Evolutionary conservation across 1,284 basidiomycete species (phyloP).

Genomic region (Naganishia sp.): DNA sequence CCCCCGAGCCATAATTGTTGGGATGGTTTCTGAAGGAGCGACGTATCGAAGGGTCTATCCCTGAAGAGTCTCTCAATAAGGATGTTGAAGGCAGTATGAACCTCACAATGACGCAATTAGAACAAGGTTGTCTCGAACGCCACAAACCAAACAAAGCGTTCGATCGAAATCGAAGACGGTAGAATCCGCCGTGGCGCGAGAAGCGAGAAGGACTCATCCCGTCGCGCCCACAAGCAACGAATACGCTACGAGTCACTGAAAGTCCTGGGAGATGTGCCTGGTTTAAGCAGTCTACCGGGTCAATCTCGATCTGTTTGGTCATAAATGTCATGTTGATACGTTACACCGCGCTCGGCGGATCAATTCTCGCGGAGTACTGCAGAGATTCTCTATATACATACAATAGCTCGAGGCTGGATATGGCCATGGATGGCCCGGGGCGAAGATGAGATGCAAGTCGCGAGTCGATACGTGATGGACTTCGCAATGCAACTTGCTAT

Average conservation of each 20-base stretch:
- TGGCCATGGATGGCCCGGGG: neutral
- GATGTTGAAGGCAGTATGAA: neutral
- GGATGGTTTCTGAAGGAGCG: too few species aligned
- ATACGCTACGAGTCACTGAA: too few species aligned
- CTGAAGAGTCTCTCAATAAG: too few species aligned
- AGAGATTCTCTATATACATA: conserved; percentile 20
- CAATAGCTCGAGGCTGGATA: conserved; percentile 12
- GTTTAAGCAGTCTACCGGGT: too few species aligned
- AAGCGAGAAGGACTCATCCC: too few species aligned
- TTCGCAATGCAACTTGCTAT: neutral
- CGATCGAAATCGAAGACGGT: conserved; percentile 20
- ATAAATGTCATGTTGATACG: conserved; percentile 12
- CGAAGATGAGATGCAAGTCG: neutral
- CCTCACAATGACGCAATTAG: conserved; percentile 15
- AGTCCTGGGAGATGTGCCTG: too few species aligned
- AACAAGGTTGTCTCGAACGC: neutral
- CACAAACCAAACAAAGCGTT: conserved; percentile 24
- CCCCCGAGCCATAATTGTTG: conserved; percentile 2
- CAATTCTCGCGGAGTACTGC: neutral
- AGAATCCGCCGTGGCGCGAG: neutral
- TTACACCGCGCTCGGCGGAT: conserved; percentile 5
- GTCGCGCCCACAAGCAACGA: too few species aligned
- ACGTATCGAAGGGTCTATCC: too few species aligned
- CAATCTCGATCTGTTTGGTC: neutral
- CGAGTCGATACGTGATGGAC: neutral